A percentile compares a stretch with the other conserved stretches of the same genome.
Conservation (phyloP, 345 rosid species). For the Gossypium sturtianum region DNA sequence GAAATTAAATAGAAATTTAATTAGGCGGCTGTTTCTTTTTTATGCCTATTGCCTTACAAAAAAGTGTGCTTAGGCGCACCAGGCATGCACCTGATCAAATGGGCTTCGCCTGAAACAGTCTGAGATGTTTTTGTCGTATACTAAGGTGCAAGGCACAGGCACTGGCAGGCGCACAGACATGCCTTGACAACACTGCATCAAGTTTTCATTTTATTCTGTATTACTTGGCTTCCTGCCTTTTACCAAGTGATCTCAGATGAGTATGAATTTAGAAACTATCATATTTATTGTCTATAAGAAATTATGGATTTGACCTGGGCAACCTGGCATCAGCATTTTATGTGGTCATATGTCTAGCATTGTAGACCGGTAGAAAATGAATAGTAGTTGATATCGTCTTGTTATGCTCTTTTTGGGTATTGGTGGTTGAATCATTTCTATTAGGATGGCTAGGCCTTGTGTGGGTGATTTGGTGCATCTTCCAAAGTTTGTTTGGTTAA, state of each 20-base stretch:
- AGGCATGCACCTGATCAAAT: no score
- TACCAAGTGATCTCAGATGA: background rate
- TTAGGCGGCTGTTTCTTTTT: no score
- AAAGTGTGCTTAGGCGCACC: no score
- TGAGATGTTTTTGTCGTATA: no score
- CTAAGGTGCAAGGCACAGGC: no score
- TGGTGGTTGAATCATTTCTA: constrained; percentile 1
- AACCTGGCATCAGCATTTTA: constrained; percentile 4
- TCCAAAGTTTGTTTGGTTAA: background rate
- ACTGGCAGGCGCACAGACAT: no score
- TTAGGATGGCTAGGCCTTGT: background rate
- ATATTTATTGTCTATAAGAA: background rate
- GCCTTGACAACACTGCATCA: background rate
- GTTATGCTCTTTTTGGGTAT: background rate
- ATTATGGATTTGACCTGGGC: background rate
- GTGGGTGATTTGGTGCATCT: constrained; percentile 3
- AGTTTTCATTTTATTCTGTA: background rate
- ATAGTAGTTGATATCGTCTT: constrained; percentile 1
- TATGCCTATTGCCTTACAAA: no score
- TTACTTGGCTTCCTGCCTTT: constrained; percentile 3
- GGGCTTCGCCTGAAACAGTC: no score
- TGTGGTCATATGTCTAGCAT: background rate
- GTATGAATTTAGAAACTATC: background rate
- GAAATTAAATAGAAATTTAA: no score
- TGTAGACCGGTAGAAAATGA: background rate